Evolutionary conservation across 2,329 filamentous ascomycete genomes (phyloP), one percentile per base, ranked within the genome.

Genomic region (Alternaria incomplexa): DNA sequence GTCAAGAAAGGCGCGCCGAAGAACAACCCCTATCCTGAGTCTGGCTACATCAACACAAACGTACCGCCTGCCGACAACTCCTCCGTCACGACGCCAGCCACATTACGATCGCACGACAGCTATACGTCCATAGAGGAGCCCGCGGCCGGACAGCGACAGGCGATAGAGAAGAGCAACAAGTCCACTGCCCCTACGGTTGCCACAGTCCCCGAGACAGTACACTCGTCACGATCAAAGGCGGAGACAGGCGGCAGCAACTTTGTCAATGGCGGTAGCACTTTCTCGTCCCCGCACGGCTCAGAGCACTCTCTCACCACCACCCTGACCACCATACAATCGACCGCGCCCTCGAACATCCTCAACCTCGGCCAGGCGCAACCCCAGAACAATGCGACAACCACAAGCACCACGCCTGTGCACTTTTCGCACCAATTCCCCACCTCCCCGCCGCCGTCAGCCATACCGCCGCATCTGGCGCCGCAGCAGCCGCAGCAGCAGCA

Each of bases 1-100:
- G 48, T 66, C 63, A 91, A 90, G 81, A 92, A 90, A 80, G 78
- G 82, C 17, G 83, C 84, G 54, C 88, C 89, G 74, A 90, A 91
- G 79, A 97, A 97, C 84, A 95, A 95, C 77, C 94, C 94, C n/a
- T 97, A 97, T 76, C 92, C 92, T 9, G 87, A 95, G 72, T 96
- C 93, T 3, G 92, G 91, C 62, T 86, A 86, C 74, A 64, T 83
- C 82, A 72, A 83, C 83, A 61, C 85, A 62, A 79, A 77, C 66
- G 80, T n/a, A n/a, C 36, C 46, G 59, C 70, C 68, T 26, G 78
- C 76, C 55, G 81, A 82, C 62, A 78, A 57, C 44, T 32, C 83
- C 58, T 85, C 85, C 55, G 83, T 84, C 64, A 81, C 83, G 15
- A 73, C 90, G 83, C 60, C 87, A 81, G 70, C 67, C 51, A 78